Evolutionary conservation across 1,139 yeast species (phyloP).

Genomic region (Kodamaea derodonti): DNA sequence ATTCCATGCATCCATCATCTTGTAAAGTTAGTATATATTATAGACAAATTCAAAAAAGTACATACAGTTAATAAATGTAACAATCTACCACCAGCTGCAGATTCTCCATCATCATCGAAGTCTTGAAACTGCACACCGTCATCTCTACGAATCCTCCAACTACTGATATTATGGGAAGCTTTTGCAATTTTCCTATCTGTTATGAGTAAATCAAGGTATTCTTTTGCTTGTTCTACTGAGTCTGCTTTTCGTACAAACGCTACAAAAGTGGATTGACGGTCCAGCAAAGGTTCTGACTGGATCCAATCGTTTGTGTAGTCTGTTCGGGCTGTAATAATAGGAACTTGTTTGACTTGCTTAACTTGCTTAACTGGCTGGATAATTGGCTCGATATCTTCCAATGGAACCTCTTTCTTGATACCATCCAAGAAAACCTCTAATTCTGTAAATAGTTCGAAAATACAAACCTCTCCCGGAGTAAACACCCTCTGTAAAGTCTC

Average conservation of each 20-base stretch:
- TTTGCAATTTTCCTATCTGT: constrained; percentile 63
- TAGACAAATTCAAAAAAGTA: constrained; percentile 11
- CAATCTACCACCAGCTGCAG: constrained; percentile 92
- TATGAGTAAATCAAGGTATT: constrained; percentile 47
- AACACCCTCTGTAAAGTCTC: constrained; percentile 50
- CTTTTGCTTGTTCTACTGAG: constrained; percentile 62
- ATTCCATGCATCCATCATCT: constrained; percentile 78
- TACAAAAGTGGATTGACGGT: constrained; percentile 81
- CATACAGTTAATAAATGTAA: constrained; percentile 69
- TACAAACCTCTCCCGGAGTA: constrained; percentile 61
- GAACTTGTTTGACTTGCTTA: neutral
- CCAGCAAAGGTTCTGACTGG: constrained; percentile 70
- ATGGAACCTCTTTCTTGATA: constrained; percentile 22
- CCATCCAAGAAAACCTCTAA: constrained; percentile 48
- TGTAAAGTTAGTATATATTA: constrained; percentile 22
- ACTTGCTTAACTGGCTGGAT: neutral
- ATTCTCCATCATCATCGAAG: constrained; percentile 95
- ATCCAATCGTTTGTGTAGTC: constrained; percentile 69
- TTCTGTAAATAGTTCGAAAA: constrained; percentile 75
- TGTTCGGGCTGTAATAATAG: neutral
- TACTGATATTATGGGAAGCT: constrained; percentile 79
- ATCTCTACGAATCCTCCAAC: constrained; percentile 67
- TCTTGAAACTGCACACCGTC: constrained; percentile 66
- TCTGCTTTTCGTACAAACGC: constrained; percentile 66
- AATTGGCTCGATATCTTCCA: constrained; percentile 6